Evolutionary conservation across 1,284 basidiomycete genomes (phyloP), one percentile per base, ranked within the genome.

Genomic region (Apiotrichum veenhuisii): DNA sequence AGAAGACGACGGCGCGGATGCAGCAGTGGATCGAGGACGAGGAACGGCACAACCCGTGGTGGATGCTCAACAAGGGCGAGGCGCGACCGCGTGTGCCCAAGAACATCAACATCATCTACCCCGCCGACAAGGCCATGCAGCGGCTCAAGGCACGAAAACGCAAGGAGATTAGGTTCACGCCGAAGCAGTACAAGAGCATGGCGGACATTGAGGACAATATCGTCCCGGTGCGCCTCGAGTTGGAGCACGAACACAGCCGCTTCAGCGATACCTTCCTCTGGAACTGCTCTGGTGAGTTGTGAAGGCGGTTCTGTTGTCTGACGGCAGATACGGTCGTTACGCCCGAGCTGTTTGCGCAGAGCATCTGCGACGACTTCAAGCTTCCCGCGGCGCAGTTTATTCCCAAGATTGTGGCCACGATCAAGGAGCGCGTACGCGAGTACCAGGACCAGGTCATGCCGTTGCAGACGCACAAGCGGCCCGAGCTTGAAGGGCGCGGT

Each of bases 201-300:
- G 73, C 77, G 26, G 65, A 71, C 8, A 73, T 76, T 3, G 66
- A 72, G 40, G 73, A 78, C 50, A 70, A 74, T 66, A 84, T 98
- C 37, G 88, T 98, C 8, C 95, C 95, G 3, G 89, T 98, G 51
- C 85, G 95, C 22, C 80, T 99, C 50, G 96, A 98, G 75, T 86
- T 98, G 67, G 96, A 98, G 66, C 87, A 95, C 54, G 83, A 83
- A 50, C 88, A 91, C 70, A 87, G 89, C 72, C 90, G 88, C 76
- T 85, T 98, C 81, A 85, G 92, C 38, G 95, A 99, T 73, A 94
- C 95, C 0, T 97, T 98, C 75, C 85, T 95, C 36, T 99, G 95
- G 95, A 97, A 98, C 71, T 79, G 94, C 52, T 87, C 89, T 66
- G 91, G 91, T 92, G 58, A 52, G 83, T 77, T 15, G 1, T 11